Evolutionary conservation across 1,284 basidiomycete species (phyloP).

Genomic region (Puccinia triticina): DNA sequence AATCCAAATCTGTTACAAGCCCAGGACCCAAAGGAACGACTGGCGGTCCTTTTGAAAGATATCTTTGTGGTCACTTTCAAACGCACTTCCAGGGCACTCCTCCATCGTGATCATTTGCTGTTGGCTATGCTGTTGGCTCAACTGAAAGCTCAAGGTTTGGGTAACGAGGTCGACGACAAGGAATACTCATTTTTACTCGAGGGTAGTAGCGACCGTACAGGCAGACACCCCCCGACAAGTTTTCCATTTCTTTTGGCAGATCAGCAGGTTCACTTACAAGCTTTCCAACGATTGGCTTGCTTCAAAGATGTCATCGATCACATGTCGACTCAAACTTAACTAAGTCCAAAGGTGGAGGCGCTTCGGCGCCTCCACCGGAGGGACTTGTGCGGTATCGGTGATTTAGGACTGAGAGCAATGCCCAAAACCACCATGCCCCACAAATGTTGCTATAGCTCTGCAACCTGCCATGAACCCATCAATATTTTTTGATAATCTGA

Average conservation of each 20-base stretch:
- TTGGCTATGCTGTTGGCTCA: conserved; percentile 87
- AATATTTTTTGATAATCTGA: no score
- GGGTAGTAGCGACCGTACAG: conserved; percentile 65
- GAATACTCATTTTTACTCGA: conserved; percentile 90
- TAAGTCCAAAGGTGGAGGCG: no score
- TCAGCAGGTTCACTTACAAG: conserved; percentile 67
- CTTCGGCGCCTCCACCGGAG: no score
- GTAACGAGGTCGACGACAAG: conserved; percentile 70
- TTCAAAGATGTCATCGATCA: conserved; percentile 78
- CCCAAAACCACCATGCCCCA: no score
- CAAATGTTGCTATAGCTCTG: no score
- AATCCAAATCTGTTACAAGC: conserved; percentile 85
- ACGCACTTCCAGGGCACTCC: conserved; percentile 84
- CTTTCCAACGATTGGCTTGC: conserved; percentile 62
- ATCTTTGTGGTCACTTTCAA: conserved; percentile 88
- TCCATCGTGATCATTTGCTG: conserved; percentile 89
- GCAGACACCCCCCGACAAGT: conserved; percentile 10
- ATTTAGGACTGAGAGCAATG: no score
- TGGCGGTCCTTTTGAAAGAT: conserved; percentile 83
- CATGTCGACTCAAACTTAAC: conserved; percentile 69
- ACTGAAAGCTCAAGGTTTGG: conserved; percentile 78
- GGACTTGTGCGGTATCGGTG: no score
- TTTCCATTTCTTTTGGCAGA: conserved; percentile 62
- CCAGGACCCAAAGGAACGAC: conserved; percentile 73
- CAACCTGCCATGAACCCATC: no score